A percentile compares a stretch with the other conserved stretches of the same genome.
Evolutionary conservation across 768 basidiomycete species (phyloP).

Genomic region (Termitomyces sp.): DNA sequence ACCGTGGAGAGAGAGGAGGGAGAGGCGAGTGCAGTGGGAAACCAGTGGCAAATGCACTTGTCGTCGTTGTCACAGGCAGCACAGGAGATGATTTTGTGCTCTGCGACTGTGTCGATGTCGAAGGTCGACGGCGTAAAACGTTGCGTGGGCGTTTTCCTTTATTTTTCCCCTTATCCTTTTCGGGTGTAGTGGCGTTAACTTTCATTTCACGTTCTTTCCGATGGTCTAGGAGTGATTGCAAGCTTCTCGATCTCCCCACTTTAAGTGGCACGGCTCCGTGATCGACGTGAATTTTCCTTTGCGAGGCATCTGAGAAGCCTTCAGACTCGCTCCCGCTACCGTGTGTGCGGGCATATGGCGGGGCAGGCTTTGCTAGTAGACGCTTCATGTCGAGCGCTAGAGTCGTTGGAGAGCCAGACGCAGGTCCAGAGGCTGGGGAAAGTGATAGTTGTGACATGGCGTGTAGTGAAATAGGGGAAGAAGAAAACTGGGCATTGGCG

Average conservation of each 20-base stretch:
- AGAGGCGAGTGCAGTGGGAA: slow-evolving; percentile 1
- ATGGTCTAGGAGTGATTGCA: not conserved
- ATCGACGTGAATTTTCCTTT: not conserved
- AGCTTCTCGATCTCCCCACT: slow-evolving; percentile 1
- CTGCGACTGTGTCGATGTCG: not conserved
- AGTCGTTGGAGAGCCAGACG: not conserved
- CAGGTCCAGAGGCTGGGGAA: not conserved
- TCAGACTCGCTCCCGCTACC: slow-evolving; percentile 17
- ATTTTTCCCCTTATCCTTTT: not conserved
- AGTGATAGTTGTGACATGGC: not conserved
- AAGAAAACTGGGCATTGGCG: not conserved
- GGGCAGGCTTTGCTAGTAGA: slow-evolving; percentile 18
- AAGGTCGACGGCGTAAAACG: slow-evolving; percentile 9
- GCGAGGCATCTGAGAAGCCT: not conserved
- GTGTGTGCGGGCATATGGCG: slow-evolving; percentile 5
- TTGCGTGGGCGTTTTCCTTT: slow-evolving; percentile 10
- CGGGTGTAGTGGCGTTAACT: not conserved
- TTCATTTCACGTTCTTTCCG: not conserved
- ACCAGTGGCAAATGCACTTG: not conserved
- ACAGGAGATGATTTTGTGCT: not conserved
- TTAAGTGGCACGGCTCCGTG: not conserved
- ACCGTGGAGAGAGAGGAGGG: slow-evolving; percentile 5
- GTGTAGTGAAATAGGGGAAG: slow-evolving; percentile 1
- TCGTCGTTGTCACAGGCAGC: not conserved
- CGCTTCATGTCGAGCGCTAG: slow-evolving; percentile 14